Base-by-base conservation (phyloP, 2,329 filamentous ascomycete species). In the Aureobasidium musti region DNA sequence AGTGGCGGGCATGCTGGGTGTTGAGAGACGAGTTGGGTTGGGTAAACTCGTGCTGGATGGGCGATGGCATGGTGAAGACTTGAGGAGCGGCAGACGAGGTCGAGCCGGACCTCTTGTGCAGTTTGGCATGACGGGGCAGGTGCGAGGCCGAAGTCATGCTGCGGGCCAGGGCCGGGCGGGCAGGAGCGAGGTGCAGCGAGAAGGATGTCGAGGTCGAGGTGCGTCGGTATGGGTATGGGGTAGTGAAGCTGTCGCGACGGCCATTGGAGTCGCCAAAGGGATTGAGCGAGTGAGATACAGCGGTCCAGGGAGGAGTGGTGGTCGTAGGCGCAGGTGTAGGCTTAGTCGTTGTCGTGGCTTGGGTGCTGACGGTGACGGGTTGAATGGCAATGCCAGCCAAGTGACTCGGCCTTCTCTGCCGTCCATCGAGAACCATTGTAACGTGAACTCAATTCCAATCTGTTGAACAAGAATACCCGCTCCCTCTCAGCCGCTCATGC, bases 71-170 rank as follows among this genome's bases (percentile, higher is more conserved):
- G 19, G 70, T 71, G 69, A 73, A 75, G 23, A 70, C 68, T 54
- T 71, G 70, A n/a, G 71, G 70, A 13, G 72, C 69, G 45, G 70
- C 70, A 19, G 71, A 72, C 23, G 68, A 67, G 21, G 67, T 70
- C n/a, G 74, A 75, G 47, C 68, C 69, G 61, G 68, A 69, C 41
- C 75, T 69, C 69, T 74, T 76, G 69, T 75, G 74, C 45, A 75
- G 69, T 68, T 74, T 75, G 49, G 57, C 66, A 41, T 67, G 66
- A 6, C 43, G 49, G 11, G 54, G 45, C 21, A 66, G 41, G 45
- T 66, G 33, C 52, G 52, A 57, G 45, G 64, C 43, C 53, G 64
- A 66, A 66, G 64, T 66, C 64, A 66, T 66, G 54, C 64, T 66
- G 64, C 64, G 64, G n/a, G 63, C 49, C 26, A 64, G 26, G 11